Base-by-base conservation (phyloP, 352 stramenopile species). In the Phytophthora colocasiae region DNA sequence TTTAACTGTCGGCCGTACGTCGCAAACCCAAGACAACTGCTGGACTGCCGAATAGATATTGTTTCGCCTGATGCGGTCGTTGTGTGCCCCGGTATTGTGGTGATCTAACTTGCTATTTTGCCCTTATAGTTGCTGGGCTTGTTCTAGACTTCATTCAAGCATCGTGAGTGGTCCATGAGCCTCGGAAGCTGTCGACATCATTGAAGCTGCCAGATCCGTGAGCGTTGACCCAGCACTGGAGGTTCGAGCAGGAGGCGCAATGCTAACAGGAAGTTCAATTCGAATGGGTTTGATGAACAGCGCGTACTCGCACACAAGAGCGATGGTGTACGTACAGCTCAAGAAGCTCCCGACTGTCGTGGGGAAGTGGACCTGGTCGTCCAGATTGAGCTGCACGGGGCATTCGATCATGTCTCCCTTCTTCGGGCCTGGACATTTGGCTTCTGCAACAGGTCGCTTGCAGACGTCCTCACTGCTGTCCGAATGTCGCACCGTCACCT, bases 261-360 rank as follows among this genome's bases (percentile, higher is more conserved):
- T 81, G 29, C 17, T 70, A 10, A 85, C 74, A 2, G 77, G 74
- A 19, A 85, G 55, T 36, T 83, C 68, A 19, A 85, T 69, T 36
- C 36, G 48, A 29, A 85, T 56, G 43, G 59, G 36, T 12, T 43
- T 31, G 7, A 68, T 63, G 22, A 78, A 31, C 14, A 73, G 55
- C 3, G 77, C 50, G 22, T 85, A 66, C n/a, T 89, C 81, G 49
- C 85, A 93, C 58, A 85, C 69, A 48, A 93, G 74, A 14, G 68
- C 61, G 49, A 93, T 83, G 4, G 66, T 70, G 50, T 93, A 93
- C 36, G 76, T 74, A 44, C 81, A 90, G 27, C 65, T 79, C 27
- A 93, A 50, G 60, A 92, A 90, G 12, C 69, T 72, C 2, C 79
- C 81, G 1, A 52, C 62, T 0, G 81, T 90, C 8, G 71, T 84